These are phyloP conservation scores for Brasenia schreberi DNA, from an alignment of 164 flowering plant genomes.

Conservation along the genomic window DNA sequence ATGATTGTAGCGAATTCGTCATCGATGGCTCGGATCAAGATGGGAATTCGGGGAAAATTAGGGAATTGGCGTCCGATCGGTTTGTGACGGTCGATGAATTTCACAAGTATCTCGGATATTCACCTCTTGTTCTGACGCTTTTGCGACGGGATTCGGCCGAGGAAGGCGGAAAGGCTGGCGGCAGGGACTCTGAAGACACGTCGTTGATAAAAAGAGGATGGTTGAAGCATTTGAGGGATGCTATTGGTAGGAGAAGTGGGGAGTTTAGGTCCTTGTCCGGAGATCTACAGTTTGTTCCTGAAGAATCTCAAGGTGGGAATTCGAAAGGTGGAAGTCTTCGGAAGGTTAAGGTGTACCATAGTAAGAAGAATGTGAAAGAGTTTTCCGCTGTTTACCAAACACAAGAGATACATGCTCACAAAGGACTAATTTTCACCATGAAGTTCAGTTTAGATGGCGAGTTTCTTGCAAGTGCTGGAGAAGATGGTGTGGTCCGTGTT, in stretches of 20 bases:
- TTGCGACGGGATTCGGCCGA: slow-evolving; percentile 13
- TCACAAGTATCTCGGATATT: slow-evolving; percentile 21
- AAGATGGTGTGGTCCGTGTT: slow-evolving; percentile 65
- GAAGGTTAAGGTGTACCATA: slow-evolving; percentile 29
- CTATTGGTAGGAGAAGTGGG: background rate
- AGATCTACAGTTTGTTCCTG: background rate
- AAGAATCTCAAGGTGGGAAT: background rate
- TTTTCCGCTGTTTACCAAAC: slow-evolving; percentile 65
- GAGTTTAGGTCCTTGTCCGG: background rate
- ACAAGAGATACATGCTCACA: slow-evolving; percentile 77
- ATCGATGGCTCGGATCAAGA: slow-evolving; percentile 18
- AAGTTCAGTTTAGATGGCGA: slow-evolving; percentile 89
- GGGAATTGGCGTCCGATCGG: slow-evolving; percentile 28
- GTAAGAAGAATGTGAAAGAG: slow-evolving; percentile 48
- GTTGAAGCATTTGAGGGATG: slow-evolving; percentile 32
- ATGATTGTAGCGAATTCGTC: slow-evolving; percentile 21
- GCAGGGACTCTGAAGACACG: background rate
- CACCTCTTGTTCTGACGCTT: slow-evolving; percentile 21
- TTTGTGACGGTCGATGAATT: slow-evolving; percentile 34
- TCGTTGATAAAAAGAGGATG: slow-evolving; percentile 24
- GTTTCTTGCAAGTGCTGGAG: slow-evolving; percentile 84
- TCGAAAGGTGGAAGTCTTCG: background rate
- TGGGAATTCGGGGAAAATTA: slow-evolving; percentile 18
- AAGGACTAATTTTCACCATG: slow-evolving; percentile 73
- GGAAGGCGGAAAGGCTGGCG: background rate